Base-by-base conservation (phyloP, 2,329 filamentous ascomycete genomes). In the Hypoxylon sp. region DNA sequence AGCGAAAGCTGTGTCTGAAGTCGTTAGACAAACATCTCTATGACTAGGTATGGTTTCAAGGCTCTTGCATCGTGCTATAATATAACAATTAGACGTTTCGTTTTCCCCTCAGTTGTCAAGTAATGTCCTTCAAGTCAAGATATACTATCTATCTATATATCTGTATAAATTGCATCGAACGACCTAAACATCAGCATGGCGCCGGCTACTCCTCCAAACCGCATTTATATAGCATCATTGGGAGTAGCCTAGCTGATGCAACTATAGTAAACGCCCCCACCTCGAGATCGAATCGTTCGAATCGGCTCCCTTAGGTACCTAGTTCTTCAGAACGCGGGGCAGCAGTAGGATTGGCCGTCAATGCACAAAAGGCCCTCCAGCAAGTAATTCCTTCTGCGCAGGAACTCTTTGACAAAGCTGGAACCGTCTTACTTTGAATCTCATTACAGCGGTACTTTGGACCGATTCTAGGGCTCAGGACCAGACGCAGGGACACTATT, bases 291-390 rank as follows among this genome's bases (percentile, higher is more conserved):
- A 71, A 3, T 47, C 70, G 1, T 71, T 47, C 46, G 70, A 73
- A 33, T 53, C 68, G 3, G 61, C 56, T 0, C 35, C 67, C 0
- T 31, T n/a, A n/a, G n/a, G n/a, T n/a, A n/a, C n/a, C n/a, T n/a
- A 46, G 19, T 73, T 73, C 19, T 68, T n/a, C 63, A 1, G 68
- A 70, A 37, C 71, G 71, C 9, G 71, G 71, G 10, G 68, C 70
- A 0, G 70, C 63, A 10, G 54, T 72, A 9, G 66, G 26, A 9
- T 62, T 73, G 5, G 29, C 52, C 17, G 47, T 33, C 6, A 65
- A 65, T 59, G 63, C 67, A 0, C 63, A 60, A 1, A 17, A 55
- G 1, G 65, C 63, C 3, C 24, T 70, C 3, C 46, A 60, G 3
- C 51, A 70, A n/a, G 62, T 70, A 11, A 53, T 68, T 10, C 56